Evolutionary conservation across 805 yeast species (phyloP).

Genomic region (Nakazawaea populi): DNA sequence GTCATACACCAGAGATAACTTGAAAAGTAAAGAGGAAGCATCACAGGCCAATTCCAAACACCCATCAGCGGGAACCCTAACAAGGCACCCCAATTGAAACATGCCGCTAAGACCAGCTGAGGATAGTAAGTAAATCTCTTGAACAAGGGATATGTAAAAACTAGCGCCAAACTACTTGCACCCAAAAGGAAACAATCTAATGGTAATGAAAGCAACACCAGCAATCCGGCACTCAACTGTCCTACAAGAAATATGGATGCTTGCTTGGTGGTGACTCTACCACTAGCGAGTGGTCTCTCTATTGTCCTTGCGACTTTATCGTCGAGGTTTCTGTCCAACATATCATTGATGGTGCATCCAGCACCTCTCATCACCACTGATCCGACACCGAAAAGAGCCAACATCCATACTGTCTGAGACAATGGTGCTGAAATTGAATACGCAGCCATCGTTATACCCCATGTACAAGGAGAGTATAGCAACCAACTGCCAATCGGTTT

Average conservation of each 20-base stretch:
- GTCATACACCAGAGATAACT: conserved; percentile 91
- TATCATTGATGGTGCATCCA: conserved; percentile 93
- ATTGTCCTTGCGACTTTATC: conserved; percentile 81
- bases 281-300: conserved; percentile 90
- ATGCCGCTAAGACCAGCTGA: conserved; percentile 71
- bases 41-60: conserved; percentile 67
- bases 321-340: conserved; percentile 79
- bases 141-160: conserved; percentile 86
- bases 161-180: conserved; percentile 71
- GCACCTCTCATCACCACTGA: conserved; percentile 94
- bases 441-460: conserved; percentile 93
- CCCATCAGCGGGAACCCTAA: conserved; percentile 97
- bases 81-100: conserved; percentile 93
- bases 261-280: conserved; percentile 63
- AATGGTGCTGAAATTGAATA: conserved; percentile 66
- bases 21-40: conserved; percentile 71
- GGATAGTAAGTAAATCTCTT: conserved; percentile 96
- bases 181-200: conserved; percentile 78
- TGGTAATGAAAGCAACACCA: conserved; percentile 68
- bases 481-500: conserved; percentile 95
- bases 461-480: conserved; percentile 76
- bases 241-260: conserved; percentile 68
- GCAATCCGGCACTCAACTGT: conserved; percentile 71
- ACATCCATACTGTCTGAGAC: conserved; percentile 50
- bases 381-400: conserved; percentile 75